Conservation (phyloP, 2,329 filamentous ascomycete genomes). For the Saccharata proteae region DNA sequence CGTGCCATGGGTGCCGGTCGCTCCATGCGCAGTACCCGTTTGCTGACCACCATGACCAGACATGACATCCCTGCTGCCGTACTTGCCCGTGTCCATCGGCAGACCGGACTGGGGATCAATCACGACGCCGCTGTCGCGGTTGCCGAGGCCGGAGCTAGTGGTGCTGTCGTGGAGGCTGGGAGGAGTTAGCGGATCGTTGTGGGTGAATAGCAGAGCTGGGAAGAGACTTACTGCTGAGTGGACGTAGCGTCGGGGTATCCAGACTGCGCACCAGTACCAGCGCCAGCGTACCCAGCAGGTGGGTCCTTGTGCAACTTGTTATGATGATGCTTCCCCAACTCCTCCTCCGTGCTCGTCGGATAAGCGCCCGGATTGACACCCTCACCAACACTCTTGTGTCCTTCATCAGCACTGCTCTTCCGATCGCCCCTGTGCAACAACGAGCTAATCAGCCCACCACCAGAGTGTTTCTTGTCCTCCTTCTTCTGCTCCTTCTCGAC, state of each 20-base stretch:
- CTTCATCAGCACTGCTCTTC: constrained; percentile 13
- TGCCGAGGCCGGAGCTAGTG: not conserved
- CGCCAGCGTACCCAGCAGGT: constrained; percentile 22
- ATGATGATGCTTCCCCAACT: constrained; percentile 17
- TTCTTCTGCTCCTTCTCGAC: constrained; percentile 11
- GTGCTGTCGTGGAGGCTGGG: not conserved
- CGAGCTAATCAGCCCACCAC: no score
- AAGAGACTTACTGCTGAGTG: constrained; percentile 4
- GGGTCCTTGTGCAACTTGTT: constrained; percentile 31
- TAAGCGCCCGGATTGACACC: not conserved
- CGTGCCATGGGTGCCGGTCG: not conserved
- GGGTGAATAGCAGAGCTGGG: not conserved
- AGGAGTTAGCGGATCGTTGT: not conserved
- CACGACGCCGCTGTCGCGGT: constrained; percentile 14
- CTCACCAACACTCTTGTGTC: constrained; percentile 13
- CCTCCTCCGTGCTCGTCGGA: constrained; percentile 7
- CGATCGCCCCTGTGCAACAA: constrained; percentile 30
- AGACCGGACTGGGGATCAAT: constrained; percentile 29
- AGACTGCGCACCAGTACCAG: constrained; percentile 3
- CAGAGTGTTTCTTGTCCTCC: constrained; percentile 25
- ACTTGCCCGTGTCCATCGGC: constrained; percentile 28
- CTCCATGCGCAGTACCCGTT: not conserved
- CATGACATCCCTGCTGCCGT: constrained; percentile 26
- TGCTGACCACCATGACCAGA: not conserved
- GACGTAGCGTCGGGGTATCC: constrained; percentile 2